A percentile compares a stretch with the other conserved stretches of the same genome.
These are phyloP conservation scores for Sindora glabra DNA, from an alignment of 306 rosid species.

Conservation along the genomic window DNA sequence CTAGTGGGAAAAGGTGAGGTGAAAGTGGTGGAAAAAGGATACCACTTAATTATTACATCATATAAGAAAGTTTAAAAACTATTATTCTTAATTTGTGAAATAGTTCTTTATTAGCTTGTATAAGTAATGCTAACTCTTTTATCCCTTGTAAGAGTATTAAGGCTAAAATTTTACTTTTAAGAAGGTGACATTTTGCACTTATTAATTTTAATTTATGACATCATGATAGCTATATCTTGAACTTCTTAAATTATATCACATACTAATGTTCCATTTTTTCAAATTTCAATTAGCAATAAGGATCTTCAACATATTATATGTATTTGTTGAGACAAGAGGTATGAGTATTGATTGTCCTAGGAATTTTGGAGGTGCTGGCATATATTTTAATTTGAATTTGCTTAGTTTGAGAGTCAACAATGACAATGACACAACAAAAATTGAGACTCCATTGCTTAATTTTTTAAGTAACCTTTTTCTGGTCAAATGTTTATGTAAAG, in stretches of 20 bases:
- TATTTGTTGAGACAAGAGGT: constrained; percentile 63
- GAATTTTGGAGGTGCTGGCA: constrained; percentile 97
- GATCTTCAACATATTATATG: constrained; percentile 5
- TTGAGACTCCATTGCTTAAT: constrained; percentile 96
- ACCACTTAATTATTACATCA: constrained; percentile 91
- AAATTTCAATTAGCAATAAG: constrained; percentile 2
- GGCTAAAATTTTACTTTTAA: no score
- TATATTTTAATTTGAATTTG: constrained; percentile 85
- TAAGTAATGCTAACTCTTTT: constrained; percentile 6
- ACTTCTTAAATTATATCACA: background rate
- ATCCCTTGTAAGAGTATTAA: constrained; percentile 11
- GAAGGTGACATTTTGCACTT: background rate
- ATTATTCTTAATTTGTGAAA: constrained; percentile 67
- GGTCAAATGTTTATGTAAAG: constrained; percentile 98
- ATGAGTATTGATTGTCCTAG: constrained; percentile 83
- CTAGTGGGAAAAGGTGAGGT: constrained; percentile 96
- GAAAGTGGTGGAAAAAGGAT: constrained; percentile 99
- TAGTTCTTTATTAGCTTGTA: constrained; percentile 16
- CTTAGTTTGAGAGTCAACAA: constrained; percentile 84
- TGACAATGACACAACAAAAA: constrained; percentile 89
- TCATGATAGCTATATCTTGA: constrained; percentile 2
- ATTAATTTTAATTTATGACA: constrained; percentile 6
- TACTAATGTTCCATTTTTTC: background rate
- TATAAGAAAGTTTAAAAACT: constrained; percentile 81
- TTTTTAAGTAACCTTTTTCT: constrained; percentile 75